Evolutionary conservation across 106 monocot species (phyloP).

Genomic region (Dactylorhiza incarnata): DNA sequence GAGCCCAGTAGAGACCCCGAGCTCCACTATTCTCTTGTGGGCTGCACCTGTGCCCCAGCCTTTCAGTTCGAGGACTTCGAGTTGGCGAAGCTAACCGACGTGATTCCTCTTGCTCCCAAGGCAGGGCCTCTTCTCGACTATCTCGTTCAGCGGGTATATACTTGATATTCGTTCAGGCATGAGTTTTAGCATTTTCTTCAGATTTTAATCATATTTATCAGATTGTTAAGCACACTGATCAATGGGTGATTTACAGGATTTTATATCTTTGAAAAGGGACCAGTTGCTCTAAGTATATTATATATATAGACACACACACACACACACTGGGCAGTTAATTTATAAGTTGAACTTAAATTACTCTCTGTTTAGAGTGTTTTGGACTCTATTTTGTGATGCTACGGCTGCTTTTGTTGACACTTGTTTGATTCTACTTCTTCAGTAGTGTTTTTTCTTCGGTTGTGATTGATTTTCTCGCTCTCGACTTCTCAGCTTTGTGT

Average conservation of each 20-base stretch:
- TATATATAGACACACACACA: too few relatives aligned
- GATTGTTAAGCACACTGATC: neutral
- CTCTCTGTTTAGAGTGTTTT: too few relatives aligned
- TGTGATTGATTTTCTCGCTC: too few relatives aligned
- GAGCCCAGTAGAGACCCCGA: slow-evolving; percentile 59
- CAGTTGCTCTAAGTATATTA: too few relatives aligned
- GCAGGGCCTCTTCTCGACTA: slow-evolving; percentile 57
- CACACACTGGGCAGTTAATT: too few relatives aligned
- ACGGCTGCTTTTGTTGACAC: too few relatives aligned
- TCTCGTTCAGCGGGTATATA: slow-evolving; percentile 6
- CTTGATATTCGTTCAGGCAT: neutral
- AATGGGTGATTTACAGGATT: neutral
- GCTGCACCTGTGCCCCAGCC: slow-evolving; percentile 85
- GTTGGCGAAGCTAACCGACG: slow-evolving; percentile 33
- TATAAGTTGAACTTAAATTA: too few relatives aligned
- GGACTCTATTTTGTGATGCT: too few relatives aligned
- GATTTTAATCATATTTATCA: neutral
- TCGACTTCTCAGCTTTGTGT: too few relatives aligned
- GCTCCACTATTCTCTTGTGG: slow-evolving; percentile 75
- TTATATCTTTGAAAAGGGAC: neutral
- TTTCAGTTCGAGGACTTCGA: slow-evolving; percentile 94
- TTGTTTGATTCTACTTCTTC: too few relatives aligned
- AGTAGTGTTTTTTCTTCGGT: too few relatives aligned
- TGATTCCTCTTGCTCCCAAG: slow-evolving; percentile 34
- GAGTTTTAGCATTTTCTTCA: neutral